phyloP scores from a whole-genome alignment of 78 protist genomes.

The Dictyostelium firmibasis region DNA sequence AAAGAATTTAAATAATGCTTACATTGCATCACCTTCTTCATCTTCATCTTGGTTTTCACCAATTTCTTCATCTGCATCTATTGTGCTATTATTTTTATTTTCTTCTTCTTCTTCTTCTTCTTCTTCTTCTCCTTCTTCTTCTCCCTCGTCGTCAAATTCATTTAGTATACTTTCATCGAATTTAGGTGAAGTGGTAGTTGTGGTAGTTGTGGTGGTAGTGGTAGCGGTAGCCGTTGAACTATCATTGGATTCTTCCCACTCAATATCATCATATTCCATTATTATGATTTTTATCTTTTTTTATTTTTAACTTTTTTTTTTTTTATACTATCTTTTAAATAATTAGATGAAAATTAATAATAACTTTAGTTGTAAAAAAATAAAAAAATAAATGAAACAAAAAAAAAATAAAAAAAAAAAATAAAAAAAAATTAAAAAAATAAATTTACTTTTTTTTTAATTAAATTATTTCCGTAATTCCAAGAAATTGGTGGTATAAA shows the following conservation, averaged over 20 bases:
- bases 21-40: constrained; percentile 19
- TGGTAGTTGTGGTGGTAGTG: not conserved
- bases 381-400: too few species aligned
- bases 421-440: not conserved
- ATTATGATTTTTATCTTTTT: not conserved
- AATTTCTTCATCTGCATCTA: not conserved
- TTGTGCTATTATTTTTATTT: not conserved
- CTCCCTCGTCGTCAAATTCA: not conserved
- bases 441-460: not conserved
- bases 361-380: not conserved
- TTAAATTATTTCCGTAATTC: too few species aligned
- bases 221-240: not conserved
- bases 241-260: constrained; percentile 17
- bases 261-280: constrained; percentile 13
- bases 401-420: not conserved
- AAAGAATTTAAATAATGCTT: not conserved
- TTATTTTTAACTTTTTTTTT: not conserved
- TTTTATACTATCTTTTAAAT: too few species aligned
- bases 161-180: not conserved
- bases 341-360: too few species aligned
- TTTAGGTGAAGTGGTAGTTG: not conserved
- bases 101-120: not conserved
- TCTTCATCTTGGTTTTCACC: constrained; percentile 9
- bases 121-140: constrained; percentile 16
- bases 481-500: too few species aligned